These are phyloP conservation scores for Coffea eugenioides DNA, from an alignment of 257 asterid genomes.

Conservation along the genomic window DNA sequence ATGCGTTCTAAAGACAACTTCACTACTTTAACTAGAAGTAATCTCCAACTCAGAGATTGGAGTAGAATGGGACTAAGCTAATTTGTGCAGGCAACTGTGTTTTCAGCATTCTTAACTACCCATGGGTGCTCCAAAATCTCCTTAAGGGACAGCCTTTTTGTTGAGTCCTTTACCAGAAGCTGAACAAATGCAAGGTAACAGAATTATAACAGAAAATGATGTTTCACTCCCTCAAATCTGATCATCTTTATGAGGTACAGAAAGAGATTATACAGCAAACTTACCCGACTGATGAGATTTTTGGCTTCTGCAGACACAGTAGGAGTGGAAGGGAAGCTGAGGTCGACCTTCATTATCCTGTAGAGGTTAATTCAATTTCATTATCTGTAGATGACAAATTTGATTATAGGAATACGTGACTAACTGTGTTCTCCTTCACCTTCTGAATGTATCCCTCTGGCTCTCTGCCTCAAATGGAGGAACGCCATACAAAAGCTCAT, in stretches of 20 bases:
- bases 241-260: neutral
- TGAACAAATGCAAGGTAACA: constrained; percentile 31
- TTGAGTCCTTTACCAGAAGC: constrained; percentile 93
- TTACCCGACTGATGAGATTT: constrained; percentile 77
- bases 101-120: constrained; percentile 62
- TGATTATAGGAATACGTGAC: neutral
- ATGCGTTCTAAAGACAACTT: neutral
- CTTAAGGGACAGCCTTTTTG: constrained; percentile 73
- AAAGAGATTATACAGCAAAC: constrained; percentile 1
- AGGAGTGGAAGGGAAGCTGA: constrained; percentile 74
- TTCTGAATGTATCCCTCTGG: constrained; percentile 72
- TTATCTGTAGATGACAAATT: constrained; percentile 11
- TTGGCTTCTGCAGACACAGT: constrained; percentile 61
- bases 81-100: constrained; percentile 40
- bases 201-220: constrained; percentile 13
- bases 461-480: constrained; percentile 95
- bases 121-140: constrained; percentile 86
- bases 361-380: constrained; percentile 7
- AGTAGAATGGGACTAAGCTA: constrained; percentile 9
- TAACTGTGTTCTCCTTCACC: constrained; percentile 36
- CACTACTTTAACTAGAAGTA: neutral
- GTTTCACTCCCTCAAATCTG: neutral
- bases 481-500: constrained; percentile 75
- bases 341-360: constrained; percentile 90
- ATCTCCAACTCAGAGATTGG: neutral